These are phyloP conservation scores for Penicillium chermesinum DNA, from an alignment of 495 filamentous ascomycete genomes.

Conservation along the genomic window DNA sequence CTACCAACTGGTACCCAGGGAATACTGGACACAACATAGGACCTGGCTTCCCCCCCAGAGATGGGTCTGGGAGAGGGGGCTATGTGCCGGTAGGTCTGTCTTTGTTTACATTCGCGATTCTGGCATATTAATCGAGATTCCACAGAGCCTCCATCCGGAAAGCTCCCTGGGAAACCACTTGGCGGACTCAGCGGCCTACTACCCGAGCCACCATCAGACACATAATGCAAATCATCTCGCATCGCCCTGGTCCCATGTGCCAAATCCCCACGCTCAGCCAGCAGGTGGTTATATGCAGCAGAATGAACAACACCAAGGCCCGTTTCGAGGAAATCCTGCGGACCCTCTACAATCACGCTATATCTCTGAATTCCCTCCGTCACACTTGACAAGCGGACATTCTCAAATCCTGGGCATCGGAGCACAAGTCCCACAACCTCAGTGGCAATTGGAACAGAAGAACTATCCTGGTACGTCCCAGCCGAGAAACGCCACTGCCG, in stretches of 20 bases:
- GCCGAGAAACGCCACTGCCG: not conserved
- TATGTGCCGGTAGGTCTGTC: not conserved
- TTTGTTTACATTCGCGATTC: not conserved
- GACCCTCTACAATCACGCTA: conserved; percentile 3
- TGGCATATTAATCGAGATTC: not conserved
- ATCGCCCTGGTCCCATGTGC: not conserved
- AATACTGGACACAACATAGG: too few species aligned
- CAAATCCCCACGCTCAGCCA: not conserved
- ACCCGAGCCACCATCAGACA: not conserved
- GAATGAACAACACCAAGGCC: not conserved
- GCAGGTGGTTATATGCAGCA: conserved; percentile 2
- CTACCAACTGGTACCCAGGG: conserved; percentile 16
- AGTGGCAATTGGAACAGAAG: conserved; percentile 13
- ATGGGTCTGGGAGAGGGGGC: too few species aligned
- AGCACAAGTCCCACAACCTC: conserved; percentile 46
- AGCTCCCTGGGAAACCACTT: not conserved
- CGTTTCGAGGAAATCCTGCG: not conserved
- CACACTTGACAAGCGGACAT: not conserved
- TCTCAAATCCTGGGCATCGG: conserved; percentile 51
- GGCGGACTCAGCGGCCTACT: not conserved
- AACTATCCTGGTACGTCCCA: not conserved
- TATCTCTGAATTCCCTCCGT: not conserved
- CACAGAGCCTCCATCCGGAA: not conserved
- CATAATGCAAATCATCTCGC: not conserved
- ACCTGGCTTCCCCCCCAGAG: too few species aligned